A percentile compares a stretch with the other conserved stretches of the same genome.
Evolutionary conservation across 1,284 basidiomycete genomes (phyloP).

Genomic region (Cystobasidiaceae sp.): DNA sequence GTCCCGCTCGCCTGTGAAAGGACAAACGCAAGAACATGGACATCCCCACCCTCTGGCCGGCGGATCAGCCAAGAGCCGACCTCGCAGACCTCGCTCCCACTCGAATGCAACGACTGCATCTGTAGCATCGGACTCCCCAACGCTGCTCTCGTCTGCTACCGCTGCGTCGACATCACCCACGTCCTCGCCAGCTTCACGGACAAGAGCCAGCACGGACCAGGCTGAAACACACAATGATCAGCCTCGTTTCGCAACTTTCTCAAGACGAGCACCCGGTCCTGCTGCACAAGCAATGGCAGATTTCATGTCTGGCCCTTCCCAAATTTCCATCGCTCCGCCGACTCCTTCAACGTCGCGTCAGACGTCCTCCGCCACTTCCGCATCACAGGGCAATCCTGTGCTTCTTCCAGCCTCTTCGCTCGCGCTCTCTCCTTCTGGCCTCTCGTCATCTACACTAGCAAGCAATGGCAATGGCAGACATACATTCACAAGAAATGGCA

Average conservation of each 20-base stretch:
- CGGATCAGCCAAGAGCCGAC: neutral
- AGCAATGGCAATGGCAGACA: neutral
- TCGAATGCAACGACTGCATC: neutral
- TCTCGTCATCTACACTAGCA: neutral
- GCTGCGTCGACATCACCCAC: neutral
- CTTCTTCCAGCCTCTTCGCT: neutral
- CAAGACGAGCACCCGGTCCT: conserved; percentile 10
- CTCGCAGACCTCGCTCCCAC: conserved; percentile 2
- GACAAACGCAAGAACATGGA: neutral
- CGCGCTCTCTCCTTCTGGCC: neutral
- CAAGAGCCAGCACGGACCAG: no score
- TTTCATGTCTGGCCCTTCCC: neutral
- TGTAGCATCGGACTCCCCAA: neutral
- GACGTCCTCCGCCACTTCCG: neutral
- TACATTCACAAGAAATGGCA: neutral
- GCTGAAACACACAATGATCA: no score
- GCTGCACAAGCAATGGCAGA: conserved; percentile 16
- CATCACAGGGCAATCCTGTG: neutral
- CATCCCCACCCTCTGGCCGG: neutral
- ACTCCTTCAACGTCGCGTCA: neutral
- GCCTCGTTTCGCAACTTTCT: neutral
- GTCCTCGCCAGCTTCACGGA: neutral
- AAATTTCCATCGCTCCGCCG: neutral
- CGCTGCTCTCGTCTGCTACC: neutral
- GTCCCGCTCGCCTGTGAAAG: neutral